A percentile compares a stretch with the other conserved stretches of the same genome.
phyloP scores from a whole-genome alignment of 2,329 filamentous ascomycete species.

The Aspergillus jensenii region DNA sequence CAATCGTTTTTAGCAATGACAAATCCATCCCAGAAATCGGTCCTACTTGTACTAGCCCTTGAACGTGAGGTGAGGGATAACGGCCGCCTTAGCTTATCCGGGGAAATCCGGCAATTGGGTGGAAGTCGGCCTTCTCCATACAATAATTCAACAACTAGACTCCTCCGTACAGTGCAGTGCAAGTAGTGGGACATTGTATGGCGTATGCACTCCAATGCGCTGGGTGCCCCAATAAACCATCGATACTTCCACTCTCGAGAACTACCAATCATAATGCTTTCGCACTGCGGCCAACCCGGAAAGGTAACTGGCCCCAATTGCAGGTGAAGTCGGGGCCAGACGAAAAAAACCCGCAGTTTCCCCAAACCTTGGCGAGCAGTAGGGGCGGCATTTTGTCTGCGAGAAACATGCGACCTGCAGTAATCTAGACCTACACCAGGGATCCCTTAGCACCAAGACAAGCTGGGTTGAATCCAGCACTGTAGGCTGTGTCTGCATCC shows the following conservation, averaged over 20 bases:
- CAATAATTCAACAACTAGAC: neutral
- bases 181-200: neutral
- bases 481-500: neutral
- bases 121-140: neutral
- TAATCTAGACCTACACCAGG: neutral
- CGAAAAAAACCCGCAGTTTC: conserved; percentile 3
- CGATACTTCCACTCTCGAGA: neutral
- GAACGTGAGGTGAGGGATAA: neutral
- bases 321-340: neutral
- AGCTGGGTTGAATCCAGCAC: neutral
- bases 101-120: neutral
- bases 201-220: neutral
- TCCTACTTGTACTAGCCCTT: neutral
- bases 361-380: neutral
- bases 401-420: conserved; percentile 4
- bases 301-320: conserved; percentile 13
- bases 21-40: neutral
- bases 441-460: neutral
- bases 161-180: neutral
- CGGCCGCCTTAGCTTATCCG: neutral
- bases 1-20: neutral
- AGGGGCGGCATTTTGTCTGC: neutral
- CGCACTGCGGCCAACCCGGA: conserved; percentile 14
- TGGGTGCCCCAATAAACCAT: neutral
- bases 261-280: conserved; percentile 19